phyloP scores from a whole-genome alignment of 139 green algal species.

The Chlamydomonas eustigma region DNA sequence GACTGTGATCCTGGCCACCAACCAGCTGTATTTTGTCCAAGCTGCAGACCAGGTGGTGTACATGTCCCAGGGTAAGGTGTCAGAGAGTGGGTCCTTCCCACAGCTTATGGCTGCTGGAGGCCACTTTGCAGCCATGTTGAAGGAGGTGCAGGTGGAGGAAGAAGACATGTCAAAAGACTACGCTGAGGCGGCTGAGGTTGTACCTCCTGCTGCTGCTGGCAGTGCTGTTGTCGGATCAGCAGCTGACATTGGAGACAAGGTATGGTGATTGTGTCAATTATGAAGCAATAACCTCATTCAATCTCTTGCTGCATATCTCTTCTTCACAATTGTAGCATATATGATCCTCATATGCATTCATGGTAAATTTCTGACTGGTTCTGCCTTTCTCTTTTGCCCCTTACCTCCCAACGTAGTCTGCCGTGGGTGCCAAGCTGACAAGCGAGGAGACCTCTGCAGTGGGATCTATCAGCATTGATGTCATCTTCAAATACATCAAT shows the following conservation, averaged over 20 bases:
- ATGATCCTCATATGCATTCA: no score
- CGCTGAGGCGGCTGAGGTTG: background rate
- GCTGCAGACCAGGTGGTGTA: constrained; percentile 46
- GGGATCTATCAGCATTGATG: constrained; percentile 36
- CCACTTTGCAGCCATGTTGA: constrained; percentile 52
- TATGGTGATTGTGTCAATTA: no score
- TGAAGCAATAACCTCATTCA: no score
- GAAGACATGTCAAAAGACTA: background rate
- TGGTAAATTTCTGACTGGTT: no score
- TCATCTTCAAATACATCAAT: constrained; percentile 44
- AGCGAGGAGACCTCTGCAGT: constrained; percentile 23
- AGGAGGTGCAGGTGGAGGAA: constrained; percentile 13
- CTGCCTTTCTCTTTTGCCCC: no score
- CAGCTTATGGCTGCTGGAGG: constrained; percentile 31
- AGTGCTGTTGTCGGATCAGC: no score
- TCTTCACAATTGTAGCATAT: no score
- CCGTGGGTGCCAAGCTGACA: background rate
- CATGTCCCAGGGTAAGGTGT: constrained; percentile 33
- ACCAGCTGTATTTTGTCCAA: constrained; percentile 52
- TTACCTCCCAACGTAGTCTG: background rate
- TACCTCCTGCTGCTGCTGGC: no score
- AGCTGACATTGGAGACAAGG: no score
- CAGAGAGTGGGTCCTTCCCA: constrained; percentile 34
- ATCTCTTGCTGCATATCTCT: no score
- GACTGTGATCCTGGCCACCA: constrained; percentile 54